Conservation (phyloP, 345 rosid species). For the Eucalyptus rudis region DNA sequence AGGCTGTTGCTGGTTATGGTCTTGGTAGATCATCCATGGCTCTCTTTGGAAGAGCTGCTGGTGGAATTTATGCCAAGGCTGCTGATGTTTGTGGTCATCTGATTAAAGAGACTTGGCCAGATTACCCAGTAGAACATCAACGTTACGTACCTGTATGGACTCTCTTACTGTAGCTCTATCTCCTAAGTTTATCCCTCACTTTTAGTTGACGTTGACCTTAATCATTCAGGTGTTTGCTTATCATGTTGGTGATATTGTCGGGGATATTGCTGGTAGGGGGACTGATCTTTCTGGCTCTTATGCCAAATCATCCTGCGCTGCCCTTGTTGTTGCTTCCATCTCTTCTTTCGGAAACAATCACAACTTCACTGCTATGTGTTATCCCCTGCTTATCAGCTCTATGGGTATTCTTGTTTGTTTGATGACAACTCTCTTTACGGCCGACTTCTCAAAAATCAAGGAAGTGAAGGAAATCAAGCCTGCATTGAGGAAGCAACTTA, state of each 20-base stretch:
- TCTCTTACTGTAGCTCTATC: not conserved
- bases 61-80: not conserved
- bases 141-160: not conserved
- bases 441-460: not conserved
- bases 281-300: not conserved
- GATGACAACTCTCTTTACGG: not conserved
- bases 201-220: not conserved
- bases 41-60: not conserved
- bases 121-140: too few species aligned
- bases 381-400: not conserved
- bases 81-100: not conserved
- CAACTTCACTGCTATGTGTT: not conserved
- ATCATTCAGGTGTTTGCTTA: not conserved
- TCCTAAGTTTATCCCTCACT: not conserved
- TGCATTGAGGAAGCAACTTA: not conserved
- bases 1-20: not conserved
- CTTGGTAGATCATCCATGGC: conserved; percentile 1
- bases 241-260: not conserved
- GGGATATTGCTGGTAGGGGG: not conserved
- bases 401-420: not conserved
- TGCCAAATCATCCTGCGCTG: not conserved
- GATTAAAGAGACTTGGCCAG: not conserved
- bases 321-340: conserved; percentile 1
- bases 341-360: not conserved
- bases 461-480: not conserved